These are phyloP conservation scores for Neurospora terricola DNA, from an alignment of 495 filamentous ascomycete species.

Conservation along the genomic window DNA sequence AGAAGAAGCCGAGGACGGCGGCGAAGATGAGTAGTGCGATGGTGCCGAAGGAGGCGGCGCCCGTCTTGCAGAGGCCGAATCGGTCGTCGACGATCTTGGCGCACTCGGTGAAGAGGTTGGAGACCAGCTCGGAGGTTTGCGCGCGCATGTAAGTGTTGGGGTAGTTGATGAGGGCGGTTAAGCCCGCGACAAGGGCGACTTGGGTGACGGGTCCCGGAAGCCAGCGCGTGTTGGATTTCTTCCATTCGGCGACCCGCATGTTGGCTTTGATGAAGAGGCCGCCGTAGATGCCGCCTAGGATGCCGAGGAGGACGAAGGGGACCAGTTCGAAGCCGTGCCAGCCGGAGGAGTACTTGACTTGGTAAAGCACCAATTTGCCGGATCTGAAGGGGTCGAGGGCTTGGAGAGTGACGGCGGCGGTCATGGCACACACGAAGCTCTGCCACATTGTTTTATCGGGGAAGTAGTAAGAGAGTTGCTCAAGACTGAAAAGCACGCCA, in stretches of 20 bases:
- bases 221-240: slow-evolving; percentile 44
- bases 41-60: slow-evolving; percentile 56
- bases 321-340: slow-evolving; percentile 96
- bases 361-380: slow-evolving; percentile 92
- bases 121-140: slow-evolving; percentile 85
- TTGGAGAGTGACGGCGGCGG: slow-evolving; percentile 86
- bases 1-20: slow-evolving; percentile 69
- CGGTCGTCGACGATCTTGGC: slow-evolving; percentile 65
- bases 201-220: slow-evolving; percentile 61
- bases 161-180: slow-evolving; percentile 86
- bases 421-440: slow-evolving; percentile 97
- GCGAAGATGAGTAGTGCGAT: slow-evolving; percentile 74
- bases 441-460: slow-evolving; percentile 99
- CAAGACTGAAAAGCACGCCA: slow-evolving; percentile 83
- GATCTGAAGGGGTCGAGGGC: slow-evolving; percentile 91
- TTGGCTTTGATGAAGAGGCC: slow-evolving; percentile 92
- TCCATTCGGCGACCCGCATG: slow-evolving; percentile 77
- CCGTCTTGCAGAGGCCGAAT: slow-evolving; percentile 78
- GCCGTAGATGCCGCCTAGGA: slow-evolving; percentile 85
- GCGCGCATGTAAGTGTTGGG: slow-evolving; percentile 92
- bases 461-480: slow-evolving; percentile 97
- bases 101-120: slow-evolving; percentile 87
- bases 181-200: slow-evolving; percentile 59
- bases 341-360: slow-evolving; percentile 82
- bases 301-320: slow-evolving; percentile 78